These are phyloP conservation scores for Rhododendron griersonianum DNA, from an alignment of 148 eudicot species.

Conservation along the genomic window DNA sequence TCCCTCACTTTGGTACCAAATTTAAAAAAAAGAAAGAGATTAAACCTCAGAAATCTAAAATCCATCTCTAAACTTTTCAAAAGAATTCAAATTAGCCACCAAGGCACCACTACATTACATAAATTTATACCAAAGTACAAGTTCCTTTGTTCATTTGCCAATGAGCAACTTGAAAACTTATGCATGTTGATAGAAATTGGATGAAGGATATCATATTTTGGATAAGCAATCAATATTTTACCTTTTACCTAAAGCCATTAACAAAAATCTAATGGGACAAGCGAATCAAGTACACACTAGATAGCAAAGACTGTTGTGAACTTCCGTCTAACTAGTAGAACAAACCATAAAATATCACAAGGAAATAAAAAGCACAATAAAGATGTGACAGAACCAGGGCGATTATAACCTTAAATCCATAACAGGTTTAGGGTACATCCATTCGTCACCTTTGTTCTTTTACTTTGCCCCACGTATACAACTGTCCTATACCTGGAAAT, in stretches of 20 bases:
- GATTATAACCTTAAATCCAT: constrained; percentile 78
- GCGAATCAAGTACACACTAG: not conserved
- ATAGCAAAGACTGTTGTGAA: too few species aligned
- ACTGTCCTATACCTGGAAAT: constrained; percentile 85
- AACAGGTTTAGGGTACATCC: constrained; percentile 98
- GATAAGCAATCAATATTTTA: not conserved
- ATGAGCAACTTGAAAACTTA: not conserved
- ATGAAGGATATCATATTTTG: not conserved
- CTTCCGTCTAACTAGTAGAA: not conserved
- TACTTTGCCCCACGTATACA: constrained; percentile 97
- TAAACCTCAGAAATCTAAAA: too few species aligned
- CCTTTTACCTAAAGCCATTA: not conserved
- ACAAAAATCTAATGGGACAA: not conserved
- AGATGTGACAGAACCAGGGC: not conserved
- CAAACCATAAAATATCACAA: not conserved
- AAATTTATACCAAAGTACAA: too few species aligned
- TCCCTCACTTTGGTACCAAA: too few species aligned
- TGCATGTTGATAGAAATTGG: not conserved
- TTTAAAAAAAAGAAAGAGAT: too few species aligned
- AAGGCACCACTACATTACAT: too few species aligned
- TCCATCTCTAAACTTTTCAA: too few species aligned
- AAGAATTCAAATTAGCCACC: too few species aligned
- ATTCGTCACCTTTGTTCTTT: constrained; percentile 89
- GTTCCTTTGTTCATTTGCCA: too few species aligned
- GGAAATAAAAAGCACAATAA: not conserved